Evolutionary conservation across 768 basidiomycete species (phyloP).

Genomic region (Mycena latifolia): DNA sequence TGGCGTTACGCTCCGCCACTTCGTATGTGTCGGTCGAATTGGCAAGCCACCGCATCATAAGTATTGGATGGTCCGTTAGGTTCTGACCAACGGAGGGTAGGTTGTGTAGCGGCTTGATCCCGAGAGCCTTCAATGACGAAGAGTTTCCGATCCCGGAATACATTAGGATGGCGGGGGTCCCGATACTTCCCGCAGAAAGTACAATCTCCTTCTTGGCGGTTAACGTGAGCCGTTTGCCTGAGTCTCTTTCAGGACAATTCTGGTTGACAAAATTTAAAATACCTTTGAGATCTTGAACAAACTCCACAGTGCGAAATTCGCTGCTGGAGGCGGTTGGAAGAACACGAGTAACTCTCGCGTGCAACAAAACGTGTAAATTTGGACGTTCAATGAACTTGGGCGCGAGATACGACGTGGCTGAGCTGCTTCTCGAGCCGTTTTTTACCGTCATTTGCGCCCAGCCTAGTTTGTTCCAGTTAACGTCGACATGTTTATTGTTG

Average conservation of each 20-base stretch:
- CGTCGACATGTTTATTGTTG: not conserved
- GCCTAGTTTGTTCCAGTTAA: too few species aligned
- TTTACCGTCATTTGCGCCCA: slow-evolving; percentile 36
- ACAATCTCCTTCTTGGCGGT: slow-evolving; percentile 47
- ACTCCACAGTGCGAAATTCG: slow-evolving; percentile 37
- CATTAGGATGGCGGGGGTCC: slow-evolving; percentile 49
- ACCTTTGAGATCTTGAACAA: slow-evolving; percentile 22
- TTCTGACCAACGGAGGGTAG: slow-evolving; percentile 47
- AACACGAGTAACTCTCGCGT: slow-evolving; percentile 34
- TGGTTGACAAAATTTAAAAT: not conserved
- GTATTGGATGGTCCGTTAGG: slow-evolving; percentile 37
- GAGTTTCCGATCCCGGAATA: slow-evolving; percentile 51
- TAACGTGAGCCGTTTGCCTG: slow-evolving; percentile 12
- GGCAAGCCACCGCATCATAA: slow-evolving; percentile 30
- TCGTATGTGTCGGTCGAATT: slow-evolving; percentile 36
- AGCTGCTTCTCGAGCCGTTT: too few species aligned
- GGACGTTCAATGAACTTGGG: slow-evolving; percentile 38
- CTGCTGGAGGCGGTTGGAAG: not conserved
- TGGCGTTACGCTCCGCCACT: slow-evolving; percentile 27
- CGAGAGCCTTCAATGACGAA: slow-evolving; percentile 33
- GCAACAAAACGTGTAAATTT: slow-evolving; percentile 43
- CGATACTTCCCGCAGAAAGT: slow-evolving; percentile 51
- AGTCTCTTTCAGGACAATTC: not conserved
- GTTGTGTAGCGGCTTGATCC: slow-evolving; percentile 41
- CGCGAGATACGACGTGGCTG: slow-evolving; percentile 40